phyloP scores from a whole-genome alignment of 2,329 filamentous ascomycete genomes.

The Cladosporium phlei region DNA sequence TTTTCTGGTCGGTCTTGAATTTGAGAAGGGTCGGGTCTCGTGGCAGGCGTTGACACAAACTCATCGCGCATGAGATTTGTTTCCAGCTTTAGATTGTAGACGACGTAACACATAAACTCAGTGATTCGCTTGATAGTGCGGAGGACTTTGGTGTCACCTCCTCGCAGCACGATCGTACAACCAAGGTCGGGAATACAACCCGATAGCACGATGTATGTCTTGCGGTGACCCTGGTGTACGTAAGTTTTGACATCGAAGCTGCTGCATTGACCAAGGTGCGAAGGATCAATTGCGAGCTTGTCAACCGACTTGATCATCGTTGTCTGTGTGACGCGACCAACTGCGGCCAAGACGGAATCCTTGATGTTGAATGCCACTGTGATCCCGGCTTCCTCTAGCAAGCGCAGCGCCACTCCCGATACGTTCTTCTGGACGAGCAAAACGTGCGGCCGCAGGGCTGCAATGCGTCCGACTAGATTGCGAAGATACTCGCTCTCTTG shows the following conservation, averaged over 20 bases:
- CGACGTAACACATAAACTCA: slow-evolving; percentile 98
- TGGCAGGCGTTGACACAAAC: slow-evolving; percentile 72
- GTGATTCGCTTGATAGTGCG: slow-evolving; percentile 84
- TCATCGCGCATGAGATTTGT: slow-evolving; percentile 92
- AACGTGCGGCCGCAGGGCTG: slow-evolving; percentile 76
- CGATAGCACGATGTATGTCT: slow-evolving; percentile 93
- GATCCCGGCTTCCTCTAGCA: slow-evolving; percentile 82
- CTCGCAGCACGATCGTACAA: slow-evolving; percentile 88
- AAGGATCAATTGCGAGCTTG: slow-evolving; percentile 72
- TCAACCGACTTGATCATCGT: slow-evolving; percentile 92
- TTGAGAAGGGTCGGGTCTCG: slow-evolving; percentile 11
- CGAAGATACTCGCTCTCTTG: slow-evolving; percentile 92
- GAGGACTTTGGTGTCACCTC: slow-evolving; percentile 66
- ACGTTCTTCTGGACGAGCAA: slow-evolving; percentile 91
- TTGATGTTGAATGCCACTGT: slow-evolving; percentile 97
- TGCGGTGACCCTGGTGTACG: slow-evolving; percentile 76
- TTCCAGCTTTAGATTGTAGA: slow-evolving; percentile 95
- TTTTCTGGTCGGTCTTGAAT: slow-evolving; percentile 34
- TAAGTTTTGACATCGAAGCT: slow-evolving; percentile 96
- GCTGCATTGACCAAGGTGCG: slow-evolving; percentile 72
- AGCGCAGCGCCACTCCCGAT: slow-evolving; percentile 82
- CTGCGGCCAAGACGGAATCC: slow-evolving; percentile 88
- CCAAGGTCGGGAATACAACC: slow-evolving; percentile 85
- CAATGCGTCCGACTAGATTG: slow-evolving; percentile 87
- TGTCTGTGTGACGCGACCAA: slow-evolving; percentile 86